Percentiles rank a stretch among this genome's conserved stretches.
Evolutionary conservation across 164 flowering plant genomes (phyloP).

Genomic region (Magnolia officinalis): DNA sequence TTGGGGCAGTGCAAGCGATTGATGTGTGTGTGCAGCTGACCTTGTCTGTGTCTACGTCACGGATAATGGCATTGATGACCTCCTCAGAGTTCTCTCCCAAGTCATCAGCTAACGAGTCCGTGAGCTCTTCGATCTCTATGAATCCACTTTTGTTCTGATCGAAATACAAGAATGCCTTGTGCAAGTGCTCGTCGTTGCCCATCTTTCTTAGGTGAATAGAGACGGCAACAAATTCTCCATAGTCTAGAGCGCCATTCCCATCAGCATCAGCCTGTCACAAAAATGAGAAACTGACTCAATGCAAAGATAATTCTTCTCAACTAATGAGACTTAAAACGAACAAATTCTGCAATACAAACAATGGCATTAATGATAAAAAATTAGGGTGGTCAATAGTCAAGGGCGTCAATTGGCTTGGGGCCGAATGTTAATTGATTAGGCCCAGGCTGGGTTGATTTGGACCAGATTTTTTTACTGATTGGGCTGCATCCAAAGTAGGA

Average conservation of each 20-base stretch:
- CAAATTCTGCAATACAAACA: not conserved
- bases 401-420: no score
- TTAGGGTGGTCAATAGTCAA: no score
- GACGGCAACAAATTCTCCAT: constrained; percentile 77
- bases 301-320: not conserved
- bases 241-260: constrained; percentile 70
- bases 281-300: constrained; percentile 6
- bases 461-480: no score
- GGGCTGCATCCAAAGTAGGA: no score
- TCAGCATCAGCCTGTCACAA: constrained; percentile 76
- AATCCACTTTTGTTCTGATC: constrained; percentile 64
- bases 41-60: constrained; percentile 94
- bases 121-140: constrained; percentile 84
- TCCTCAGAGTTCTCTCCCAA: constrained; percentile 64
- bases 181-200: constrained; percentile 81
- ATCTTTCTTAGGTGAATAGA: constrained; percentile 77
- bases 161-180: constrained; percentile 68
- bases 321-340: not conserved
- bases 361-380: no score
- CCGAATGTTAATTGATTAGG: no score
- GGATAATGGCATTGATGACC: constrained; percentile 72
- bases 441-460: no score
- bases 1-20: not conserved
- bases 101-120: constrained; percentile 71
- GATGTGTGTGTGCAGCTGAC: constrained; percentile 27